Conservation (phyloP, 805 yeast genomes). For the Wickerhamiella spandovensis region DNA sequence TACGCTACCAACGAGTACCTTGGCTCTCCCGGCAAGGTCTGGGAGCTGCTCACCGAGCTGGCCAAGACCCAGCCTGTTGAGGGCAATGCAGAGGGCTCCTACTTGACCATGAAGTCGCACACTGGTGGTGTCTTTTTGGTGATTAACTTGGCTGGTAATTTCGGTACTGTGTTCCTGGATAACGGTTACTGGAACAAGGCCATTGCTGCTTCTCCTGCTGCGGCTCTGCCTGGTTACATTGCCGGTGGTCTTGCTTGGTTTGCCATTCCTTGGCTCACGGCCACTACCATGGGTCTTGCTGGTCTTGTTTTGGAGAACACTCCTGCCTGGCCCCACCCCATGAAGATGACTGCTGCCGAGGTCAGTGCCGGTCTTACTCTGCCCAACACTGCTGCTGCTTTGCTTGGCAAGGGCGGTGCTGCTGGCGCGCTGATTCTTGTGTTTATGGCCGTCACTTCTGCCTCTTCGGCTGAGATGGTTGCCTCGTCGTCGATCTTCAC, state of each 20-base stretch:
- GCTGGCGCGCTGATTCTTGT: slow-evolving; percentile 65
- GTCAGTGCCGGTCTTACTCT: slow-evolving; percentile 59
- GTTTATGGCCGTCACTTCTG: slow-evolving; percentile 88
- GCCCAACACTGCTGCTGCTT: slow-evolving; percentile 68
- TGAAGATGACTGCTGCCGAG: slow-evolving; percentile 48
- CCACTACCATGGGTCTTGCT: slow-evolving; percentile 81
- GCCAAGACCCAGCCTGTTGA: slow-evolving; percentile 50
- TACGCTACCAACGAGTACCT: slow-evolving; percentile 55
- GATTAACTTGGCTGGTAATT: slow-evolving; percentile 77
- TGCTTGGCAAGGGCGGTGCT: slow-evolving; percentile 82
- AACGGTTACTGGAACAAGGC: slow-evolving; percentile 86
- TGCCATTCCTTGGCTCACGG: slow-evolving; percentile 71
- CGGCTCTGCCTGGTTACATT: slow-evolving; percentile 78
- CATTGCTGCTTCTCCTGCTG: slow-evolving; percentile 69
- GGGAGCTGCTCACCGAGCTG: slow-evolving; percentile 49
- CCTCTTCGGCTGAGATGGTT: slow-evolving; percentile 82
- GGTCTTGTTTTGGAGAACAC: slow-evolving; percentile 58
- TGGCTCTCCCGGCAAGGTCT: slow-evolving; percentile 75
- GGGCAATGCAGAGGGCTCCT: slow-evolving; percentile 79
- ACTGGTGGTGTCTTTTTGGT: slow-evolving; percentile 84
- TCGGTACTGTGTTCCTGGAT: slow-evolving; percentile 78
- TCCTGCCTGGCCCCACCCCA: slow-evolving; percentile 69
- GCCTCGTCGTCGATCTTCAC: slow-evolving; percentile 78
- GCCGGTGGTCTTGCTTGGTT: slow-evolving; percentile 87
- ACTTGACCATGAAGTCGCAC: slow-evolving; percentile 73